A percentile compares a stretch with the other conserved stretches of the same genome.
These are phyloP conservation scores for Acer yangbiense DNA, from an alignment of 345 rosid species.

Conservation along the genomic window DNA sequence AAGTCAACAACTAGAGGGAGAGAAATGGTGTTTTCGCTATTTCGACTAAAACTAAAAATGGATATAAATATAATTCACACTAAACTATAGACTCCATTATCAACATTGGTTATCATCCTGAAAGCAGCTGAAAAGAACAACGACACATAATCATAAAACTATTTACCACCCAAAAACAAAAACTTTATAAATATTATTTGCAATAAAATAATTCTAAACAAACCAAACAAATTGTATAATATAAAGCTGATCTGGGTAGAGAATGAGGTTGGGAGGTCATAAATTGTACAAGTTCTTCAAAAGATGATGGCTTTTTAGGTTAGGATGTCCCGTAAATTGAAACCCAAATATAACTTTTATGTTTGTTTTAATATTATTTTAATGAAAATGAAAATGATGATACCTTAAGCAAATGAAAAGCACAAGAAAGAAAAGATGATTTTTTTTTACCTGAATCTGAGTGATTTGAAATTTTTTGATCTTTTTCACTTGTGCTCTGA, in stretches of 20 bases:
- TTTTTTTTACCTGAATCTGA: neutral
- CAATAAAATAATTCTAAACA: neutral
- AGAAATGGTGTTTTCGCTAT: slow-evolving; percentile 26
- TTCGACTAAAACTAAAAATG: slow-evolving; percentile 2
- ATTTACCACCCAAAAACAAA: neutral
- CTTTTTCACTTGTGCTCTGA: neutral
- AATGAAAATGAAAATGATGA: too few relatives aligned
- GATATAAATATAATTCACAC: neutral
- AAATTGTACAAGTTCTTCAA: neutral
- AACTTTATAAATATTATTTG: neutral
- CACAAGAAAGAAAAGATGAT: neutral
- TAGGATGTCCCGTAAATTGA: slow-evolving; percentile 6
- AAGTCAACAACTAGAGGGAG: slow-evolving; percentile 15
- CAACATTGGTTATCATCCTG: slow-evolving; percentile 13
- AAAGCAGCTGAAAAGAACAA: slow-evolving; percentile 23
- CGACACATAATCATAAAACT: too few relatives aligned
- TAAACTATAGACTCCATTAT: slow-evolving; percentile 5
- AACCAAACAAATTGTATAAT: neutral
- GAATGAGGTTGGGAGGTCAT: slow-evolving; percentile 33
- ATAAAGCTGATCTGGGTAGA: neutral
- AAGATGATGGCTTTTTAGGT: slow-evolving; percentile 11
- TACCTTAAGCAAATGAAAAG: neutral
- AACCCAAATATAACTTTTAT: slow-evolving; percentile 14
- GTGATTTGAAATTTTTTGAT: neutral
- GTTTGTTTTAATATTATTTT: slow-evolving; percentile 17